Evolutionary conservation across 768 basidiomycete genomes (phyloP).

Genomic region (Crucibulum laeve): DNA sequence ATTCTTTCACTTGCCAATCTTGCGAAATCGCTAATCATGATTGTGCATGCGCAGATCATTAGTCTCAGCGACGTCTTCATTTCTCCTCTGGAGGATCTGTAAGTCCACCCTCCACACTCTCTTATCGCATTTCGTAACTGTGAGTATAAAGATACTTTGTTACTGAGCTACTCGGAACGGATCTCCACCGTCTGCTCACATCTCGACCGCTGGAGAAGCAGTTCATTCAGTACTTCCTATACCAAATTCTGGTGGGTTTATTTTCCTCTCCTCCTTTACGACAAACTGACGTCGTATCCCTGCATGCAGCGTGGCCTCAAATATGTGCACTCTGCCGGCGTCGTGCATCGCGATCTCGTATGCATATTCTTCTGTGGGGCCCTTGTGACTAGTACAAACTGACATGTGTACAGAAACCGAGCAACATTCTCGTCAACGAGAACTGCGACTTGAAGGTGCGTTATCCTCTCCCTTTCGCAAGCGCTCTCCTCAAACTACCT

Average conservation of each 20-base stretch:
- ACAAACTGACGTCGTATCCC: conserved; percentile 2
- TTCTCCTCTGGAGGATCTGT: conserved; percentile 98
- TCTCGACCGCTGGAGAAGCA: conserved; percentile 98
- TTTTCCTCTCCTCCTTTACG: background rate
- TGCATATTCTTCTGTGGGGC: conserved; percentile 16
- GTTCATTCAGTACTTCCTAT: conserved; percentile 99
- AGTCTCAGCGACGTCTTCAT: conserved; percentile 99
- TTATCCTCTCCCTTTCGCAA: background rate
- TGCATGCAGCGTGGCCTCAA: conserved; percentile 85
- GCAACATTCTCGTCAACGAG: conserved; percentile 99
- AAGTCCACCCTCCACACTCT: conserved; percentile 22
- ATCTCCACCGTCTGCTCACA: conserved; percentile 94
- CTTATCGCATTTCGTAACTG: conserved; percentile 4
- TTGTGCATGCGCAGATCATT: conserved; percentile 68
- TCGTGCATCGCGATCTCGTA: conserved; percentile 95
- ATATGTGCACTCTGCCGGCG: conserved; percentile 99
- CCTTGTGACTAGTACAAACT: conserved; percentile 2
- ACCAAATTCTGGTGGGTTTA: conserved; percentile 86
- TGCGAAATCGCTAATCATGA: background rate
- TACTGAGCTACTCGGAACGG: conserved; percentile 96
- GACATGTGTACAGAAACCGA: conserved; percentile 72
- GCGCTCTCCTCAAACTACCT: conserved; percentile 6
- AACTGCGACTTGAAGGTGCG: conserved; percentile 96
- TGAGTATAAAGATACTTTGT: conserved; percentile 81
- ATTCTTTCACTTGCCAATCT: background rate